Evolutionary conservation across 208 protist species (phyloP), one percentile per base, ranked within the genome.

Genomic region (Acanthamoeba polyphaga): DNA sequence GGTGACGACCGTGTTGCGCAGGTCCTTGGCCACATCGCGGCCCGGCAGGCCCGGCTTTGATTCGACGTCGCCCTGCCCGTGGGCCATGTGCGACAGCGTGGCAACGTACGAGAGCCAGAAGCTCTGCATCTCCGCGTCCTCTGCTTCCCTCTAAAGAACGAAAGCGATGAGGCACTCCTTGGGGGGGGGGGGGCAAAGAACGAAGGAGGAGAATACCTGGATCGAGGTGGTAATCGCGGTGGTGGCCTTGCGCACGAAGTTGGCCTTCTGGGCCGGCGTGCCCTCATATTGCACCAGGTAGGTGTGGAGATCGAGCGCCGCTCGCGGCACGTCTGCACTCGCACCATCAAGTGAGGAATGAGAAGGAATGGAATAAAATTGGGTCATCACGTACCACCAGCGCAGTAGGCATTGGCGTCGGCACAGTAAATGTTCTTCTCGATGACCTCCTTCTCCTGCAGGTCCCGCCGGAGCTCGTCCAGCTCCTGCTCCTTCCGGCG

Each of bases 91-190:
- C 58, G 87, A 49, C 58, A 92, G 64, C 17, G 58, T 43, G 24
- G 64, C 29, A 3, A 74, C 87, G 87, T 92, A 72, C 43, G 87
- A 64, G 0, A 92, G 87, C 87, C 87, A 92, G 38, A 74, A 92
- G 64, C 87, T 76, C 87, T 92, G 87, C 87, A 68, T 92, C 58
- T 46, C 87, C 12, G 46, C 22, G 46, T 92, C 87, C 3, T 72
- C 64, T 10, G 55, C 87, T 27, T 64, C 87, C 12, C 78, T 55
- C 78, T 80, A 55, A 84, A 58, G 70, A 46, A 34, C 29, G 34
- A 80, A 34, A 49, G 29, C 34, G 70, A 84, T 84, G 17, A 84
- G 22, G 46, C 15, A 24, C 72, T 49, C 2, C 17, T 13, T 17
- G 34, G 22, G 5, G 17, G 29, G 15, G 15, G 3, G 22, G 8